Evolutionary conservation across 2,329 filamentous ascomycete species (phyloP), one percentile per base, ranked within the genome.

Genomic region (Tolypocladium paradoxum): DNA sequence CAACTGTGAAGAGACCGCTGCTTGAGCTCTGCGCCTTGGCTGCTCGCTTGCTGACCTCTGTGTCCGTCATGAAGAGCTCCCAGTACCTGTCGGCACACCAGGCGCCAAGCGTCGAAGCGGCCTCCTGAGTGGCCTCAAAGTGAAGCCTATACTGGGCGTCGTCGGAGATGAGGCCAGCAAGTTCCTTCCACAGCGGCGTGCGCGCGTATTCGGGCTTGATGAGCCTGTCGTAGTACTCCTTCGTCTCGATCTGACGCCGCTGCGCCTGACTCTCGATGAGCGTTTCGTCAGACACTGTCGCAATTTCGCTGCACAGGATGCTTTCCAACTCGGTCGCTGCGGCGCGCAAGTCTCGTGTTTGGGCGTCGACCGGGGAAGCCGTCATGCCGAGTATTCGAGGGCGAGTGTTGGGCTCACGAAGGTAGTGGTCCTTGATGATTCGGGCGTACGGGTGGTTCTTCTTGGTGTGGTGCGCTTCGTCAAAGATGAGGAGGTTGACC

Each of bases 301-400:
- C 87, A 62, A 99, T 96, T 61, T 85, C 83, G 65, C 85, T 87
- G 63, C 93, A 81, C 1, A 99, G 74, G 37, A 95, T 74, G 1
- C 70, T 76, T 65, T 97, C 92, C 0, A 99, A 78, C 51, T 88
- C 82, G 55, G 73, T 72, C 0, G 88, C 87, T 37, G 88, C 88
- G 55, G 81, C 74, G 18, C 76, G 74, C 31, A 95, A 78, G 58
- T 96, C 84, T 18, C 48, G 60, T 0, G 80, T 79, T 62, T 88
- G 87, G 0, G 88, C 83, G 70, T 97, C 91, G 3, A 96, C 85
- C 0, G 93, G 93, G 0, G 93, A 97, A 8, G 93, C 93, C 1
- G 93, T 99, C 92, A 97, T 96, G 29, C 92, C 92, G 59, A 99
- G 87, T 22, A 99, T 84, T 37, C 84, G 85, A 4, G 93, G 93